phyloP scores from a whole-genome alignment of 805 yeast genomes.

The Yarrowia sp. region DNA sequence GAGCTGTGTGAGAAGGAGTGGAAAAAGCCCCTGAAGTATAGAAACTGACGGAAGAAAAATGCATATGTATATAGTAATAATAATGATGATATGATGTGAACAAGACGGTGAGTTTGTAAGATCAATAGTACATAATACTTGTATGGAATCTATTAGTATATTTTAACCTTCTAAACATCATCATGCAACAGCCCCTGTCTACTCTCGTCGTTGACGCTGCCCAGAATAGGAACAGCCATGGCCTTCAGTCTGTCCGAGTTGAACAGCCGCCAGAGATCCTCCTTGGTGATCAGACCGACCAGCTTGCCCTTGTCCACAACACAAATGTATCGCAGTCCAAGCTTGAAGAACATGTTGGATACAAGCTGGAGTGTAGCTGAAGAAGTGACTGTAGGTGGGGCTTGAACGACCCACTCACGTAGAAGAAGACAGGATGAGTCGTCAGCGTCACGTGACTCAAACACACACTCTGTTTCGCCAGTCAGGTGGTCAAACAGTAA shows the following conservation, averaged over 20 bases:
- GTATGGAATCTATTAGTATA: too few species aligned
- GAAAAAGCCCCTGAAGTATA: background rate
- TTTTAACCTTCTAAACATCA: background rate
- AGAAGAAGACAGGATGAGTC: constrained; percentile 37
- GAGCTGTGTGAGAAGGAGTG: constrained; percentile 6
- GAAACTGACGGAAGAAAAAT: background rate
- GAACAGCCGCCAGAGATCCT: constrained; percentile 48
- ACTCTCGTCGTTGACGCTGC: background rate
- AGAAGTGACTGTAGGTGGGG: constrained; percentile 49
- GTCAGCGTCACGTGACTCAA: constrained; percentile 21
- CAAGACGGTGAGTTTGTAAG: too few species aligned
- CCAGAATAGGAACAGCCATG: constrained; percentile 20
- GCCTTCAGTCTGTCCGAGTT: constrained; percentile 37
- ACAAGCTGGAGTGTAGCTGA: constrained; percentile 50
- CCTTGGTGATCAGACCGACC: constrained; percentile 52
- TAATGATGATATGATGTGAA: background rate
- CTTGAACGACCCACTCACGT: constrained; percentile 44
- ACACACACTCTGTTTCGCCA: constrained; percentile 37
- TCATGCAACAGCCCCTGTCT: constrained; percentile 1
- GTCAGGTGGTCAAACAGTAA: constrained; percentile 39
- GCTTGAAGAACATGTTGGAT: constrained; percentile 52
- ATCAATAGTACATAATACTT: too few species aligned
- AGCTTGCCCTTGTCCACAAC: constrained; percentile 47
- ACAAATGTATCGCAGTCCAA: constrained; percentile 52
- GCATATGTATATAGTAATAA: constrained; percentile 2